Evolutionary conservation across 805 yeast species (phyloP), one percentile per base, ranked within the genome.

Genomic region (Myxozyma sirexii): DNA sequence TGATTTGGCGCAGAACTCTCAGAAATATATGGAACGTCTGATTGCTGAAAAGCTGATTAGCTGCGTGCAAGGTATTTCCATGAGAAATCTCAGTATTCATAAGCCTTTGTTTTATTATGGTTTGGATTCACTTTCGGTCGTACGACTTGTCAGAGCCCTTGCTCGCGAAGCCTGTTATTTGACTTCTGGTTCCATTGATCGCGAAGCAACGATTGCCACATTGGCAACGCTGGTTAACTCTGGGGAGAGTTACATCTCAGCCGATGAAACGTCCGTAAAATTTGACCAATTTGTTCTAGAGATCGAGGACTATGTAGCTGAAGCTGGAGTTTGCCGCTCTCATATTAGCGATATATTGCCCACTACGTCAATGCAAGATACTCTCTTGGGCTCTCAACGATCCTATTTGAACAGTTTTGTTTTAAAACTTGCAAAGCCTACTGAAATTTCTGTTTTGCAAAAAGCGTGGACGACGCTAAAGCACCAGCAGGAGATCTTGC

Each of bases 301-400:
- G 23, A 41, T 57, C 13, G n/a, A 39, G 12, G n/a, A 12, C 12
- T 35, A 17, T 19, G 37, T 57, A 12, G 4, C 1, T 1, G 29
- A 19, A 10, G 51, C 41, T 10, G 57, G 57, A 4, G 17, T 53
- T 26, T 37, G 15, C n/a, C 29, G 29, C 7, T 13, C 27, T 8
- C 12, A 21, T 4, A 26, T 56, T 17, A 58, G 52, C 31, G 15
- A 21, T 2, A 41, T 60, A 37, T 33, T 51, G 7, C 67, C 67
- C 6, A 56, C 63, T 31, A 52, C 70, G 19, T 51, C 66, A 4
- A 46, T 67, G 55, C 69, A 67, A 51, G 70, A 65, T 7, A 56
- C 43, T 13, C 41, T 57, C 12, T 39, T 48, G 2, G 46, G 37
- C 4, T 53, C 57, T 19, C 38, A 46, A 17, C 19, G 43, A 8